Conservation (phyloP, 495 filamentous ascomycete genomes). For the Aspergillus diversus region DNA sequence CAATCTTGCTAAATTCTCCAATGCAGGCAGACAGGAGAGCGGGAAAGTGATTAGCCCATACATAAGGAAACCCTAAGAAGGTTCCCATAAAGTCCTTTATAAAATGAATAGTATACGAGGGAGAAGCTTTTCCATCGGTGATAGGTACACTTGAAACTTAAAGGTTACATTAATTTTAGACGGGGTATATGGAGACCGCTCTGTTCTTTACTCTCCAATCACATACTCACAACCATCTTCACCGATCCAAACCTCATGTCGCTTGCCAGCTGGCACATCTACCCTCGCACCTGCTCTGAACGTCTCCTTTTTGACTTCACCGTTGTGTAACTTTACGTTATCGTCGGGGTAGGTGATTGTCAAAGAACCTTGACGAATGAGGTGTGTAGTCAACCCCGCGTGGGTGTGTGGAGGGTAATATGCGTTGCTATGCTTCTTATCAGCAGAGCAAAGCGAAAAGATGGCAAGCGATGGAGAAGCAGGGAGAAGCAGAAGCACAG, state of each 20-base stretch:
- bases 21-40: too few relatives aligned
- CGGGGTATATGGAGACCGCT: too few relatives aligned
- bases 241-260: slow-evolving; percentile 88
- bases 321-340: slow-evolving; percentile 40
- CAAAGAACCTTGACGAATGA: slow-evolving; percentile 70
- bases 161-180: neutral
- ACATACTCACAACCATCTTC: slow-evolving; percentile 79
- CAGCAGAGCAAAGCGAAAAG: neutral
- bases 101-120: too few relatives aligned
- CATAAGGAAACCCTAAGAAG: too few relatives aligned
- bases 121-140: too few relatives aligned
- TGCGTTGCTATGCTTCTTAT: slow-evolving; percentile 53
- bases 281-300: slow-evolving; percentile 69
- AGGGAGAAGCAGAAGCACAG: neutral
- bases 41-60: too few relatives aligned
- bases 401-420: slow-evolving; percentile 80
- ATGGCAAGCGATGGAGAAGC: neutral
- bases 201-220: slow-evolving; percentile 67
- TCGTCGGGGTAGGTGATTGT: slow-evolving; percentile 78
- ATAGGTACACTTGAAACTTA: neutral
- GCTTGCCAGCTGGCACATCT: slow-evolving; percentile 72
- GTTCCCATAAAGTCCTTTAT: too few relatives aligned
- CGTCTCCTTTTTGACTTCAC: slow-evolving; percentile 60
- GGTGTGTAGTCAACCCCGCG: slow-evolving; percentile 69
- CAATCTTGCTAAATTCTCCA: too few relatives aligned